Conservation (phyloP, 1,284 basidiomycete genomes). For the Fistulinella cinereoalba region DNA sequence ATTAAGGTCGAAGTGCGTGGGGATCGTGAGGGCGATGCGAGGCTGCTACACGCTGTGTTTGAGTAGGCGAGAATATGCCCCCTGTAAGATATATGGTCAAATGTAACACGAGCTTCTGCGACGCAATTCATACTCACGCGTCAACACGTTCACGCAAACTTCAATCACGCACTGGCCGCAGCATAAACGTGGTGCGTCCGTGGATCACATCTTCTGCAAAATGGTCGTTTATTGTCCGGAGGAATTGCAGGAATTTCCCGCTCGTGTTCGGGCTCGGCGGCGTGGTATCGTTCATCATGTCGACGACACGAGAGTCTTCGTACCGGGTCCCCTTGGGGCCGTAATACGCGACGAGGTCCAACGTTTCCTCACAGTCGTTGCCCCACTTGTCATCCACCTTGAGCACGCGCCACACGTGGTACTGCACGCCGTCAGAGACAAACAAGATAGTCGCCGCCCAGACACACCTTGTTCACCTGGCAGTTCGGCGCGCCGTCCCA, state of each 20-base stretch:
- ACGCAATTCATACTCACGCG: no score
- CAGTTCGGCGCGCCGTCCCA: conserved; percentile 33
- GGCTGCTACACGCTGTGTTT: conserved; percentile 33
- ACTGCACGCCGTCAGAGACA: no score
- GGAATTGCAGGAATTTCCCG: conserved; percentile 45
- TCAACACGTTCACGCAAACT: no score
- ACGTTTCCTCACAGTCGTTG: conserved; percentile 48
- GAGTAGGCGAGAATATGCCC: no score
- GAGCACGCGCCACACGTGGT: conserved; percentile 54
- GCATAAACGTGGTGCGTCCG: conserved; percentile 1
- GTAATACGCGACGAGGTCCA: conserved; percentile 51
- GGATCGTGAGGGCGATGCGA: conserved; percentile 38
- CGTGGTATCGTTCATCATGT: conserved; percentile 46
- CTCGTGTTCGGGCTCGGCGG: conserved; percentile 44
- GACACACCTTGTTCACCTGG: conserved; percentile 39
- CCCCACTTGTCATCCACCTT: conserved; percentile 45
- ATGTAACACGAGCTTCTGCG: no score
- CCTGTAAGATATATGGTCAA: no score
- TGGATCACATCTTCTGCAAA: conserved; percentile 17
- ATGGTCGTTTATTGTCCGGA: conserved; percentile 44
- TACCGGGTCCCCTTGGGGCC: conserved; percentile 51
- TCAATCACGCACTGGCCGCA: conserved; percentile 2
- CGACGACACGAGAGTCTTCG: conserved; percentile 48
- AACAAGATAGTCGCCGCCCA: no score
- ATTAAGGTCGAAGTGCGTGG: conserved; percentile 56